Percentiles rank a stretch among this genome's conserved stretches.
Evolutionary conservation across 1,284 basidiomycete species (phyloP).

Genomic region (Tylopilus sp.): DNA sequence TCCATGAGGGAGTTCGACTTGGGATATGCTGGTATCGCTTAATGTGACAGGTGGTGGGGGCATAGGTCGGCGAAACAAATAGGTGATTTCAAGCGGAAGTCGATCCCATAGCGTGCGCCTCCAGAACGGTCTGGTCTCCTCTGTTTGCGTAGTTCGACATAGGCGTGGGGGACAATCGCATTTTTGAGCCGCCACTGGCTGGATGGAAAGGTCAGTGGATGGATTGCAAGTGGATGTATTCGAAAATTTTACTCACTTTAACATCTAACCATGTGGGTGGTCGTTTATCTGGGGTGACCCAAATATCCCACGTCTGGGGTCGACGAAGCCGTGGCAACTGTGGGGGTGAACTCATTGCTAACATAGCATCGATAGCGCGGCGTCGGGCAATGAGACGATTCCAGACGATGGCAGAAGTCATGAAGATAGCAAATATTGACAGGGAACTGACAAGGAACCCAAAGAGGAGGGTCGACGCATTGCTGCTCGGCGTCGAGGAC

Average conservation of each 20-base stretch:
- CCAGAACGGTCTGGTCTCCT: constrained; percentile 20
- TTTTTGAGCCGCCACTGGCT: constrained; percentile 28
- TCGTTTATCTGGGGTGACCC: constrained; percentile 8
- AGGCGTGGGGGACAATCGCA: neutral
- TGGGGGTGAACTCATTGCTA: constrained; percentile 3
- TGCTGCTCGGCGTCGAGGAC: neutral
- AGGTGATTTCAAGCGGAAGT: constrained; percentile 27
- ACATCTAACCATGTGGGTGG: constrained; percentile 16
- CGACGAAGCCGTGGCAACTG: constrained; percentile 5
- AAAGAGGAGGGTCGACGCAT: constrained; percentile 30
- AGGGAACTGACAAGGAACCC: constrained; percentile 32
- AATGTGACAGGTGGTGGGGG: constrained; percentile 1
- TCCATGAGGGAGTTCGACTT: constrained; percentile 11
- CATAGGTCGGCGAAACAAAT: constrained; percentile 27
- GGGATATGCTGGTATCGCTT: neutral
- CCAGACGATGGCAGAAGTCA: constrained; percentile 31
- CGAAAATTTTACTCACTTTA: constrained; percentile 17
- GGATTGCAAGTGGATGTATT: neutral
- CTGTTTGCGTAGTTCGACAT: neutral
- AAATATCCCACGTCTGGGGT: constrained; percentile 26
- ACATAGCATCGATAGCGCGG: constrained; percentile 24
- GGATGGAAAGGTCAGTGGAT: constrained; percentile 1
- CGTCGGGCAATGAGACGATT: constrained; percentile 32
- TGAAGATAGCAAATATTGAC: constrained; percentile 32
- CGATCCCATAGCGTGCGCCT: constrained; percentile 11